These are phyloP conservation scores for Cordia subcordata DNA, from an alignment of 257 asterid species.

Conservation along the genomic window DNA sequence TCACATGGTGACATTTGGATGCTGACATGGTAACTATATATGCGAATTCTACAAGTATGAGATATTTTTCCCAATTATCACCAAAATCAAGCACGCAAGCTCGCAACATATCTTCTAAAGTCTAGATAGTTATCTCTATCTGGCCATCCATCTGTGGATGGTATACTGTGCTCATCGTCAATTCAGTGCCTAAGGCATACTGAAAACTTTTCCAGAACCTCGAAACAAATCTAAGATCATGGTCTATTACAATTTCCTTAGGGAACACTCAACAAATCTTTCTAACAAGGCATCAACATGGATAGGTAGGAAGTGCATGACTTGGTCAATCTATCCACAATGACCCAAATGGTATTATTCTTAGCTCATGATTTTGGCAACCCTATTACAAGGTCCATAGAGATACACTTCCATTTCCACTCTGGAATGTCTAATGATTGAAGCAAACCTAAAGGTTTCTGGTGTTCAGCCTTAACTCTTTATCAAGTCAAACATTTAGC, in stretches of 20 bases:
- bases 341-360: neutral
- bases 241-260: too few relatives aligned
- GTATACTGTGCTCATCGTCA: neutral
- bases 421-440: neutral
- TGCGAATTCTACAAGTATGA: too few relatives aligned
- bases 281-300: too few relatives aligned
- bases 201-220: neutral
- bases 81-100: neutral
- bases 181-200: neutral
- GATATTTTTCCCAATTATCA: neutral
- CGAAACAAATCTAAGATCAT: neutral
- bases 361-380: neutral
- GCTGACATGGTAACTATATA: neutral
- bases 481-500: slow-evolving; percentile 1
- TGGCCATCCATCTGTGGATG: neutral
- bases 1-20: neutral
- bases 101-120: neutral
- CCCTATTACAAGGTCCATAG: neutral
- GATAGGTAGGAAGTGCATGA: too few relatives aligned
- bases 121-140: neutral
- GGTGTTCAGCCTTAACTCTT: neutral
- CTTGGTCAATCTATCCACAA: neutral
- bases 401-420: neutral
- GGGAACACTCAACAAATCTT: neutral
- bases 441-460: neutral